Evolutionary conservation across 805 yeast species (phyloP).

Genomic region (Metschnikowia dekortorum): DNA sequence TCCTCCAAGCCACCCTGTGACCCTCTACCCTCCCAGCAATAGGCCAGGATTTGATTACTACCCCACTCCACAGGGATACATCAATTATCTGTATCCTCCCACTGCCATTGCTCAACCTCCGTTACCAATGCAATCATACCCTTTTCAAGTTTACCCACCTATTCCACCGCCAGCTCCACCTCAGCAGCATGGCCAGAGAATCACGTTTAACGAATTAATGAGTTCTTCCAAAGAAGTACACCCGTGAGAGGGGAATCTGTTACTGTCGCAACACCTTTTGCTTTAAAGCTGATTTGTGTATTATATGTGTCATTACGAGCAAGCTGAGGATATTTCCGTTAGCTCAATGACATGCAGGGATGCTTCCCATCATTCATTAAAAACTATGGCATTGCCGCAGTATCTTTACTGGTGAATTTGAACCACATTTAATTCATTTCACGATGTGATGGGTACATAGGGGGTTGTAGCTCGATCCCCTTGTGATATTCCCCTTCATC

Average conservation of each 20-base stretch:
- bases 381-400: not conserved
- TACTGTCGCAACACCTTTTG: not conserved
- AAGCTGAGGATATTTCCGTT: not conserved
- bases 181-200: conserved; percentile 14
- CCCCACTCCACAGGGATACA: conserved; percentile 29
- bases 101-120: conserved; percentile 16
- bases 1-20: conserved; percentile 29
- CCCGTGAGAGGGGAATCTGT: not conserved
- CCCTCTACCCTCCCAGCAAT: conserved; percentile 23
- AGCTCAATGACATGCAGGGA: not conserved
- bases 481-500: not conserved
- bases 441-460: not conserved
- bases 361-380: not conserved
- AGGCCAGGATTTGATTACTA: conserved; percentile 32
- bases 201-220: conserved; percentile 38
- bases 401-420: not conserved
- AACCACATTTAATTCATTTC: not conserved
- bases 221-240: conserved; percentile 19
- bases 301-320: conserved; percentile 1
- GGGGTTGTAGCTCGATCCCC: not conserved
- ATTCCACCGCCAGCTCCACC: conserved; percentile 11
- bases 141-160: conserved; percentile 13
- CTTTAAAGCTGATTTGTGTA: not conserved
- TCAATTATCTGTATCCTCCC: conserved; percentile 27
- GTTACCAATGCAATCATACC: conserved; percentile 13